Evolutionary conservation across 2,329 filamentous ascomycete species (phyloP), one percentile per base, ranked within the genome.

Genomic region (Trichoderma simmonsii): DNA sequence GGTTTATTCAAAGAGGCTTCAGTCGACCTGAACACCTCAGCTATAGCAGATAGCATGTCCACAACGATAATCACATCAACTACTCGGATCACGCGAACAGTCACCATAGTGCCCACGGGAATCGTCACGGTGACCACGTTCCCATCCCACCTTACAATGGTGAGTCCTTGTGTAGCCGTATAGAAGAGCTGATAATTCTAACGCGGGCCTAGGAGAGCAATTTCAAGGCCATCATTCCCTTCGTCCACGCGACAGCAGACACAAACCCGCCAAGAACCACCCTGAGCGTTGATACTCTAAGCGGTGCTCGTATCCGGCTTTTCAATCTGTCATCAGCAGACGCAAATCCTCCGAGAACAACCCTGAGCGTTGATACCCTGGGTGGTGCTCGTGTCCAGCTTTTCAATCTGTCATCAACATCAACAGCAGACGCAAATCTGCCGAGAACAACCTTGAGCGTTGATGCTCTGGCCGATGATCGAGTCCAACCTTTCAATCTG

Each of bases 51-150:
- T 6, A 15, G 24, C 3, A 32, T n/a, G 8, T 63, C 15, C 9
- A 68, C 70, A 8, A 68, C 64, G 24, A 61, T 28, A 14, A 18
- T 72, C 43, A 72, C 70, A 0, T 68, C 64, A 18, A 72, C 70
- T 6, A 56, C 57, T 9, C 64, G 9, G 3, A 26, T 60, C 48
- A 72, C 70, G 4, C 54, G 48, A 7, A 64, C 64, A 26, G 32
- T 72, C 12, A 68, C 64, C 32, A 6, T 59, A 14, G 24, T 28
- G 26, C 70, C 65, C 18, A 68, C 64, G 3, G 62, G 59, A 9
- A 63, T 57, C 8, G 4, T 68, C 14, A 70, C 66, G 9, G 34
- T 60, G 26, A 68, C 54, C n/a, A 32, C 51, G 26, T 43, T 68
- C 28, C 36, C 57, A 34, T 54, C 66, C n/a, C 26, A 34, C 14